Percentiles rank a stretch among this genome's conserved stretches.
phyloP scores from a whole-genome alignment of 495 filamentous ascomycete genomes.

The Aspergillus egyptiacus region DNA sequence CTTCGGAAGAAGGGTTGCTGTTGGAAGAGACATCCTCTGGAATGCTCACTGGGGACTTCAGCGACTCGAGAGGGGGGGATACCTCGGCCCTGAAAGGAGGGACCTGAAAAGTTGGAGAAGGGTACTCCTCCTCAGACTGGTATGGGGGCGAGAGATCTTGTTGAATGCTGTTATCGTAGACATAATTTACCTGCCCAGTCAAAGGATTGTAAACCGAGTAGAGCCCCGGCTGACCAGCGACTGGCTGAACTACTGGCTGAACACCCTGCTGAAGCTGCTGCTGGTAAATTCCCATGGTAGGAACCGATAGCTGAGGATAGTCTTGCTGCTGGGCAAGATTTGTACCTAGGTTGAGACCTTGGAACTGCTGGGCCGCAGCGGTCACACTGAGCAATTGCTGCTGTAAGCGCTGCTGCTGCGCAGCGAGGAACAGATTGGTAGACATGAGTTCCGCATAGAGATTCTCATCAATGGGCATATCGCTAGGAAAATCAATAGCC shows the following conservation, averaged over 20 bases:
- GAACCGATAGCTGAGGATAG: constrained; percentile 28
- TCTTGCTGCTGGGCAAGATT: constrained; percentile 35
- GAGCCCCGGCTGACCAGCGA: constrained; percentile 65
- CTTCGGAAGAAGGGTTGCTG: constrained; percentile 54
- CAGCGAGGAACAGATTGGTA: constrained; percentile 77
- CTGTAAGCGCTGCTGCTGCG: constrained; percentile 80
- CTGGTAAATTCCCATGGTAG: constrained; percentile 51
- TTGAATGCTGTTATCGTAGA: constrained; percentile 51
- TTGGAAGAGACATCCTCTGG: constrained; percentile 55
- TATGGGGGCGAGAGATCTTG: constrained; percentile 27
- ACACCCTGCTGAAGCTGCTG: constrained; percentile 70
- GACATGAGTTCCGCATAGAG: constrained; percentile 77
- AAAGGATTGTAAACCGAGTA: constrained; percentile 78
- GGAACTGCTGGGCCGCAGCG: constrained; percentile 66
- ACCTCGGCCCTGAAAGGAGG: constrained; percentile 70
- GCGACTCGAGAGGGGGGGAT: constrained; percentile 64
- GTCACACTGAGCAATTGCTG: constrained; percentile 55
- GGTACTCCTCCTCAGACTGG: constrained; percentile 33
- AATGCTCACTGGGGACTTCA: constrained; percentile 41
- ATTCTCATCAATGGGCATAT: constrained; percentile 70
- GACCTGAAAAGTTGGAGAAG: constrained; percentile 42
- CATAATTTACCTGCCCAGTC: constrained; percentile 72
- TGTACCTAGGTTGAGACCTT: constrained; percentile 56
- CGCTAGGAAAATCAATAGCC: constrained; percentile 59
- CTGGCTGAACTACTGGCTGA: constrained; percentile 62